phyloP scores from a whole-genome alignment of 108 stramenopile genomes.

The Tribonema minus region DNA sequence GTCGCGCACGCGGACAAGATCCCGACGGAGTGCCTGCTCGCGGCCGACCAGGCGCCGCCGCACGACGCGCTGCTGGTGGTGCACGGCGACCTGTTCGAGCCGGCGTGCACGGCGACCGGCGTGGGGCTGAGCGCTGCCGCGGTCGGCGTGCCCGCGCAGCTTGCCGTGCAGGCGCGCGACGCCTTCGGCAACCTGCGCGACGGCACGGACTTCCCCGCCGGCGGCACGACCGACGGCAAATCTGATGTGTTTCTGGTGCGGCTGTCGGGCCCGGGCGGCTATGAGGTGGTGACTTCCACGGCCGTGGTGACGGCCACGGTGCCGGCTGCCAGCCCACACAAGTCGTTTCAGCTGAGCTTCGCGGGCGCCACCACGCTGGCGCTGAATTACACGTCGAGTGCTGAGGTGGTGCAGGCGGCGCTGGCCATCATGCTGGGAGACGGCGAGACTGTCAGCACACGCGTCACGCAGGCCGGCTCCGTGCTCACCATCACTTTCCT shows the following conservation, averaged over 20 bases:
- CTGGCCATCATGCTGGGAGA: conserved; percentile 41
- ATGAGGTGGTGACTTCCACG: conserved; percentile 59
- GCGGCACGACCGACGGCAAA: conserved; percentile 61
- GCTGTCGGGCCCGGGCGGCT: conserved; percentile 56
- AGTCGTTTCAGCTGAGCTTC: conserved; percentile 48
- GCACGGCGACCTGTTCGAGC: conserved; percentile 66
- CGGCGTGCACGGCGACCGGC: conserved; percentile 55
- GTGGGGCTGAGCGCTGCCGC: conserved; percentile 55
- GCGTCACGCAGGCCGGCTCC: no score
- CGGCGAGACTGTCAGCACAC: no score
- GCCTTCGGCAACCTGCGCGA: conserved; percentile 70
- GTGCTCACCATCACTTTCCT: conserved; percentile 59
- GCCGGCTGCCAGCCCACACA: conserved; percentile 23
- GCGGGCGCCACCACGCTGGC: conserved; percentile 38
- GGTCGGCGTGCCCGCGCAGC: conserved; percentile 61
- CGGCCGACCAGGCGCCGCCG: conserved; percentile 56
- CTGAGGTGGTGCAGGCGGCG: conserved; percentile 56
- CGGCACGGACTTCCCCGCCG: no score
- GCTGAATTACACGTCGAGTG: conserved; percentile 35
- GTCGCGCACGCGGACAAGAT: conserved; percentile 57
- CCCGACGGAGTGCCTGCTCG: no score
- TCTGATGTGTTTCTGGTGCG: conserved; percentile 67
- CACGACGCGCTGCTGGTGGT: conserved; percentile 55
- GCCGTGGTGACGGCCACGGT: conserved; percentile 58
- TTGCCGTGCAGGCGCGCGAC: conserved; percentile 66